Base-by-base conservation (phyloP, 148 eudicot genomes). In the Vaccinium myrtillus region DNA sequence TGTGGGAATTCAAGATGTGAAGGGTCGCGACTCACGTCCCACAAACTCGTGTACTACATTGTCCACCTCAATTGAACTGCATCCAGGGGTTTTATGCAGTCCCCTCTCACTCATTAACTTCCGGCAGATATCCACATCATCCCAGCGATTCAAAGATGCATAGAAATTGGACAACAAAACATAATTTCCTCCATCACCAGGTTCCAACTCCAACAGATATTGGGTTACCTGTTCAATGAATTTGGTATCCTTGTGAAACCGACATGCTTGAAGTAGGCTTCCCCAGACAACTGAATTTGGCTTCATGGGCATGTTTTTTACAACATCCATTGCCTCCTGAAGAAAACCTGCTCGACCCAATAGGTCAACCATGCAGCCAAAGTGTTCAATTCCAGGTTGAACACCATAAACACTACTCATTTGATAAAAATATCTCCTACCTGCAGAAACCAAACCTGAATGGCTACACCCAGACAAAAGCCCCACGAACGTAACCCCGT, bases 51-150 rank as follows among this genome's bases (percentile, higher is more conserved):
- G 86, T 54, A 87, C 87, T 48, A 63, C 59, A 48, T 88, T 86
- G 61, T 86, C 86, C 65, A 91, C 73, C 90, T 91, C 92, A 27
- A 90, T 84, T 56, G 92, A 88, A 79, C 92, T 90, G 83, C 90
- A 87, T 81, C 92, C 94, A 12, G 90, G 90, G 39, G 84, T 88
- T 85, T 89, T 91, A 53, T 54, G 87, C 69, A 83, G 87, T 71
- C 83, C 84, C 69, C 51, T 59, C 43, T 77, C 88, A 32, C 43
- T 86, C 81, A 90, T 87, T 84, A 87, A 70, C 82, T 85, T 86
- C 82, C 92, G 61, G 81, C 84, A 86, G 21, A 32, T 56, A 79
- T 79, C 85, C 81, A 90, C 91, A 79, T 84, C 84, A 80, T 71
- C 76, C 91, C 89, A 89, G 8, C 86, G 81, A 73, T 87, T 88